These are phyloP conservation scores for Pelargonium australe DNA, from an alignment of 441 rosid species.

Conservation along the genomic window DNA sequence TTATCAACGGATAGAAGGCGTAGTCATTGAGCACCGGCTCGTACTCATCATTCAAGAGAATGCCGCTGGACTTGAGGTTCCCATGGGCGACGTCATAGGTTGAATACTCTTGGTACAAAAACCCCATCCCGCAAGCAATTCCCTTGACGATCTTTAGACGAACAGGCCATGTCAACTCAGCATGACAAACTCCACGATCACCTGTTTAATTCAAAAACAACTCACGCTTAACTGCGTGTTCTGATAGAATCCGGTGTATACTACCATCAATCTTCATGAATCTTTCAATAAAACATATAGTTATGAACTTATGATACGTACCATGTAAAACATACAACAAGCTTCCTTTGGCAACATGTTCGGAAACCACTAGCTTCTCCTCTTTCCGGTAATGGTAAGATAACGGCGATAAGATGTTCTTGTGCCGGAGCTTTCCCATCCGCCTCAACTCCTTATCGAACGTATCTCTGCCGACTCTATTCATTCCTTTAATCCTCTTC, in stretches of 20 bases:
- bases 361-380: constrained; percentile 59
- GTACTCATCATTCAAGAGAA: constrained; percentile 40
- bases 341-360: constrained; percentile 52
- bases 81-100: background rate
- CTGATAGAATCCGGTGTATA: no score
- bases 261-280: no score
- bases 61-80: constrained; percentile 28
- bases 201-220: no score
- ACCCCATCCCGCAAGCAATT: background rate
- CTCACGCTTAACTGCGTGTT: no score
- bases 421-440: constrained; percentile 44
- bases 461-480: constrained; percentile 1
- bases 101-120: background rate
- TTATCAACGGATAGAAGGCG: constrained; percentile 39
- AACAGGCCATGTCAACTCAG: background rate
- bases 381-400: constrained; percentile 60
- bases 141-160: background rate
- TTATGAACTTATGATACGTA: constrained; percentile 14
- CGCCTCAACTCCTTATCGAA: constrained; percentile 50
- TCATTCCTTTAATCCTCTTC: constrained; percentile 71
- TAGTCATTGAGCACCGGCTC: constrained; percentile 58
- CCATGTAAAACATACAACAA: constrained; percentile 60
- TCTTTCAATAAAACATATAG: no score
- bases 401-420: constrained; percentile 47
- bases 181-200: no score